Conservation (phyloP, 2,329 filamentous ascomycete species). For the Colletotrichum eleusines region DNA sequence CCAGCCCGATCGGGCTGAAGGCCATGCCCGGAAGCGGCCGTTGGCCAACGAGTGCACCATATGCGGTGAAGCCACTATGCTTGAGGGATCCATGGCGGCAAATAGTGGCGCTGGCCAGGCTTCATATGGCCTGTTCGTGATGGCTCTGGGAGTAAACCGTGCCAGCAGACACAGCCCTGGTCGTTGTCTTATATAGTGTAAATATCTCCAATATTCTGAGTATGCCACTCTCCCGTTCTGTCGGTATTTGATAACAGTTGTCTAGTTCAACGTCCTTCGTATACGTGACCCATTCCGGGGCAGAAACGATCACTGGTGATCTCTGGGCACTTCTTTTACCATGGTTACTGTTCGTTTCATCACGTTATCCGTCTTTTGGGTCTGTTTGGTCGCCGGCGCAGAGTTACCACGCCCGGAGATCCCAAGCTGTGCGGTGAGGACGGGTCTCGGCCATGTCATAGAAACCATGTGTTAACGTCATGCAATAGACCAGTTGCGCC, state of each 20-base stretch:
- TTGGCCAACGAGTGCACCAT: background rate
- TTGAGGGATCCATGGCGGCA: background rate
- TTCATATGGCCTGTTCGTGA: background rate
- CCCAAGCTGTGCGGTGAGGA: conserved; percentile 12
- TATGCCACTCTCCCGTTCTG: background rate
- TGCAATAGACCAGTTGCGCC: background rate
- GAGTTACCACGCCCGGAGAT: background rate
- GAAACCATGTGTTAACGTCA: background rate
- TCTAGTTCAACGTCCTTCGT: background rate
- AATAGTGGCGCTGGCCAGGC: background rate
- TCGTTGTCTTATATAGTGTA: background rate
- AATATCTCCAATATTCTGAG: background rate
- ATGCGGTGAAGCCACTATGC: background rate
- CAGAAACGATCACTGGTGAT: background rate
- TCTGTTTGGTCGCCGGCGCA: background rate
- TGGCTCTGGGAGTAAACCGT: background rate
- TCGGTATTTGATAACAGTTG: background rate
- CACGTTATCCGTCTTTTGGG: background rate
- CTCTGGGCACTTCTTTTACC: background rate
- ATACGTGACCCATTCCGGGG: background rate
- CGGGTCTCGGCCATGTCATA: too few species aligned
- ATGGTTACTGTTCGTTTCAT: background rate
- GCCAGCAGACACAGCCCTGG: background rate
- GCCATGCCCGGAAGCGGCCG: background rate
- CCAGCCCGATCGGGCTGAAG: too few species aligned